These are phyloP conservation scores for Leishmania arabica DNA, from an alignment of 208 protist genomes.

Conservation along the genomic window DNA sequence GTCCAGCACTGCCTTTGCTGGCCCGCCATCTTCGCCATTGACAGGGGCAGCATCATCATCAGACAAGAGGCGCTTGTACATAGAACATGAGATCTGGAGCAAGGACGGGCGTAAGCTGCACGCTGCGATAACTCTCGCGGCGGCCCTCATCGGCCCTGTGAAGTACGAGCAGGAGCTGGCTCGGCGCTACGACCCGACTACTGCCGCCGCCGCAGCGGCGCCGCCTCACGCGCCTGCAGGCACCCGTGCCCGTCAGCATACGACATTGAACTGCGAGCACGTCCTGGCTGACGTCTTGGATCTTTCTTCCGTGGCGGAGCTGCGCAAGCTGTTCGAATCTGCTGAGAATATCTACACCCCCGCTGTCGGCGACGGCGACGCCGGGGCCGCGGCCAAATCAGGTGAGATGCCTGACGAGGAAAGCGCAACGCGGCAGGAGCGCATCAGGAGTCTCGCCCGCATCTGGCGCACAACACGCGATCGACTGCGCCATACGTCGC, in stretches of 20 bases:
- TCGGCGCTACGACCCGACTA: constrained; percentile 20
- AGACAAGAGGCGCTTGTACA: constrained; percentile 35
- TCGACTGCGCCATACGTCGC: constrained; percentile 2
- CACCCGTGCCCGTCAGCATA: not conserved
- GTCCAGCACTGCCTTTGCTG: not conserved
- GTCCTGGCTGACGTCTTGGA: constrained; percentile 18
- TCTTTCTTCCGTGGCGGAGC: constrained; percentile 16
- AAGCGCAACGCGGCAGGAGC: not conserved
- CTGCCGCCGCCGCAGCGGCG: not conserved
- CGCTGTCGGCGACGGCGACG: not conserved
- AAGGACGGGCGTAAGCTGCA: constrained; percentile 46
- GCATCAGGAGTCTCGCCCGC: constrained; percentile 4
- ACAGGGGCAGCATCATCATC: not conserved
- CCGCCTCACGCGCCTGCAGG: not conserved
- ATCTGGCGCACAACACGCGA: constrained; percentile 19
- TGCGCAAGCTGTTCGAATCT: constrained; percentile 21
- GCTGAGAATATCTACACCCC: not conserved
- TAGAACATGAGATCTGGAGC: constrained; percentile 56
- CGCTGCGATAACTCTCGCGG: constrained; percentile 24
- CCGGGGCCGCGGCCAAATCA: not conserved
- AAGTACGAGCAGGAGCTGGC: constrained; percentile 29
- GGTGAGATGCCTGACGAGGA: not conserved
- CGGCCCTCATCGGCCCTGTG: constrained; percentile 26
- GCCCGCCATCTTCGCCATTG: not conserved
- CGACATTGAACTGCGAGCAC: constrained; percentile 30